Base-by-base conservation (phyloP, 495 filamentous ascomycete species). In the Apodospora peruviana region DNA sequence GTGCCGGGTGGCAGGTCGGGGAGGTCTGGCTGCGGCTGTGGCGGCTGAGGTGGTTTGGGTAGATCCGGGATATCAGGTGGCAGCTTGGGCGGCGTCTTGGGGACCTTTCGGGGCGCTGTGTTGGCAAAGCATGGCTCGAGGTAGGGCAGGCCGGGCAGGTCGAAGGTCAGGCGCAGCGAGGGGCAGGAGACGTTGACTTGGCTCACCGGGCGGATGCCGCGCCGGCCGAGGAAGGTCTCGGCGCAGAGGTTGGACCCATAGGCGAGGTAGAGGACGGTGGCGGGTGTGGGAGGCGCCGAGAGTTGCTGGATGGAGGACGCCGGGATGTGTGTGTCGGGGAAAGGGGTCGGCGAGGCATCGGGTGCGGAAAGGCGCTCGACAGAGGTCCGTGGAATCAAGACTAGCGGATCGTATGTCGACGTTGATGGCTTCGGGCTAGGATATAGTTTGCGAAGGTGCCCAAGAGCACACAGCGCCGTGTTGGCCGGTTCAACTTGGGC, bases 81-180 rank as follows among this genome's bases (percentile, higher is more conserved):
- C 22, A 70, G 39, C 17, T 59, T 52, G 2, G 70, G 63, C 17
- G 64, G 48, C 4, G 16, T 43, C n/a, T 25, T 45, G 4, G 58
- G 68, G 37, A 74, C 42, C 56, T 82, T 72, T 38, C 83, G 78
- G 27, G 75, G 73, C 27, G 72, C 72, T 1, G 86, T 85, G 56
- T 93, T 95, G 25, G 91, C 90, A 62, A 97, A 95, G 62, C 91
- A 93, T 0, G 93, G 93, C 66, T 98, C 93, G 10, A 65, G 53
- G 67, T 96, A 98, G 0, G 93, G 87, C 8, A 97, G 57, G 0
- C 89, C 90, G 0, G 91, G 79, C 0, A 97, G 78, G 64, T 95
- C 83, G 63, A 98, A 96, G 5, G 82, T 85, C 25, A 98, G 69
- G 27, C 74, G 70, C 17, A 96, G 79, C 3, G 75, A 71, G 0